phyloP scores from a whole-genome alignment of 345 rosid genomes.

The Pugionium dolabratum region DNA sequence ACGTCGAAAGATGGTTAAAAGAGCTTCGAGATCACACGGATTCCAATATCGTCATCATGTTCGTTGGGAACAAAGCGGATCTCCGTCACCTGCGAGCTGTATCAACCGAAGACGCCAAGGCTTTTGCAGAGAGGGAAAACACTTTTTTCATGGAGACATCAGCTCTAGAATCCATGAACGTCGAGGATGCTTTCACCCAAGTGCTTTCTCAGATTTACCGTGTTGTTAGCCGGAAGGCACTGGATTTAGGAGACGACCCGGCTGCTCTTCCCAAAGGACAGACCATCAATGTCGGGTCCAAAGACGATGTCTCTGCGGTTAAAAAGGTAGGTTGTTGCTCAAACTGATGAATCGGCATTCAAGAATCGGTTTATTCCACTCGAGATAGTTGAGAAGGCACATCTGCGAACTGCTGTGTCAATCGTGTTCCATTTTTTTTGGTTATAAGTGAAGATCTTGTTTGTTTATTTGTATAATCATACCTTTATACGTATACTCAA shows the following conservation, averaged over 20 bases:
- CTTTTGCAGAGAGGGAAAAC: constrained; percentile 70
- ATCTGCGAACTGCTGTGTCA: background rate
- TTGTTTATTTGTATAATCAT: constrained; percentile 27
- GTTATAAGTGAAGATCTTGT: constrained; percentile 22
- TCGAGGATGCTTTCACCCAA: constrained; percentile 71
- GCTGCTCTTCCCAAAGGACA: constrained; percentile 74
- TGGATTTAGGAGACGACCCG: constrained; percentile 66
- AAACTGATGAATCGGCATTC: constrained; percentile 1
- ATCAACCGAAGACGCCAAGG: constrained; percentile 55
- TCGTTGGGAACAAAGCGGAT: constrained; percentile 87
- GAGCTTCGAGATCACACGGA: constrained; percentile 86
- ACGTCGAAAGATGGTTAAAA: constrained; percentile 81
- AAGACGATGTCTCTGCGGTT: constrained; percentile 74
- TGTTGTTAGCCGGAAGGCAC: constrained; percentile 68
- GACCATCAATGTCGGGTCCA: constrained; percentile 58
- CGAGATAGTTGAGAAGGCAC: background rate
- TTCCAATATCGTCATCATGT: constrained; percentile 71
- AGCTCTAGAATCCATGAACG: constrained; percentile 68
- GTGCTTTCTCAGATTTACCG: constrained; percentile 71
- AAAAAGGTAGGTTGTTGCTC: constrained; percentile 84
- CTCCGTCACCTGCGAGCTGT: constrained; percentile 81
- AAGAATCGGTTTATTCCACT: background rate
- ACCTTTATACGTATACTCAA: background rate
- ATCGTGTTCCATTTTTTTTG: background rate
- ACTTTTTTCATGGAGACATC: constrained; percentile 56